phyloP scores from a whole-genome alignment of 352 stramenopile genomes.

The Phytophthora idaei region DNA sequence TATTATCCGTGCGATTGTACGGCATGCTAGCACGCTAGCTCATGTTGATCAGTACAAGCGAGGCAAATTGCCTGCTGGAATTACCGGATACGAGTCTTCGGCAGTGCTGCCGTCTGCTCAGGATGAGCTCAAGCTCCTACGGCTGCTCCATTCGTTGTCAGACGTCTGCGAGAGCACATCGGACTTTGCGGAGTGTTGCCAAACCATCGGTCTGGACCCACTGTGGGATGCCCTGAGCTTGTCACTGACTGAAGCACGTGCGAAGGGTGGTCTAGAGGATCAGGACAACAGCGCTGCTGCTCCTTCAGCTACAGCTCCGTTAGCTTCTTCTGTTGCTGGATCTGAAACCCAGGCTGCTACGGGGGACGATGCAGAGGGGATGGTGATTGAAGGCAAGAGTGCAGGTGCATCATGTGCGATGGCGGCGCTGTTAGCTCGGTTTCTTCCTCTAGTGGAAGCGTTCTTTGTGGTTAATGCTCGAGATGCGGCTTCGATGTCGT shows the following conservation, averaged over 20 bases:
- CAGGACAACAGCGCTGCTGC: conserved; percentile 33
- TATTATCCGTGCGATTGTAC: conserved; percentile 73
- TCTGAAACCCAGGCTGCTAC: conserved; percentile 19
- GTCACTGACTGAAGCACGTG: conserved; percentile 78
- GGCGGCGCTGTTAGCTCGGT: conserved; percentile 95
- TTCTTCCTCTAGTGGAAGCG: conserved; percentile 97
- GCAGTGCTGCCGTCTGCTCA: conserved; percentile 80
- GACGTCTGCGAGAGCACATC: conserved; percentile 76
- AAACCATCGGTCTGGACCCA: conserved; percentile 67
- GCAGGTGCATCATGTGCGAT: conserved; percentile 88
- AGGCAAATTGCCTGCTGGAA: conserved; percentile 23
- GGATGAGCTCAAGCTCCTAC: conserved; percentile 95
- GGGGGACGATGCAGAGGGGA: conserved; percentile 76
- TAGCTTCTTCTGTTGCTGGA: conserved; percentile 47
- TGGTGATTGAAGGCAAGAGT: conserved; percentile 89
- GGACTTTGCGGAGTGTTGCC: conserved; percentile 75
- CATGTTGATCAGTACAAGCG: conserved; percentile 38
- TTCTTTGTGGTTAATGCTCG: conserved; percentile 99
- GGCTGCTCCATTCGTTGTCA: conserved; percentile 95
- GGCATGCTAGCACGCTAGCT: conserved; percentile 58
- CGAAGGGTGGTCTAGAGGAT: conserved; percentile 75
- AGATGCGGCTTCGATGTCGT: conserved; percentile 78
- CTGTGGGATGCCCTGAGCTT: conserved; percentile 82
- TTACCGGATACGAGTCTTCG: conserved; percentile 62
- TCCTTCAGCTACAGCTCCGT: conserved; percentile 8